phyloP scores from a whole-genome alignment of 2,329 filamentous ascomycete species.

The Xylariaceae sp. region DNA sequence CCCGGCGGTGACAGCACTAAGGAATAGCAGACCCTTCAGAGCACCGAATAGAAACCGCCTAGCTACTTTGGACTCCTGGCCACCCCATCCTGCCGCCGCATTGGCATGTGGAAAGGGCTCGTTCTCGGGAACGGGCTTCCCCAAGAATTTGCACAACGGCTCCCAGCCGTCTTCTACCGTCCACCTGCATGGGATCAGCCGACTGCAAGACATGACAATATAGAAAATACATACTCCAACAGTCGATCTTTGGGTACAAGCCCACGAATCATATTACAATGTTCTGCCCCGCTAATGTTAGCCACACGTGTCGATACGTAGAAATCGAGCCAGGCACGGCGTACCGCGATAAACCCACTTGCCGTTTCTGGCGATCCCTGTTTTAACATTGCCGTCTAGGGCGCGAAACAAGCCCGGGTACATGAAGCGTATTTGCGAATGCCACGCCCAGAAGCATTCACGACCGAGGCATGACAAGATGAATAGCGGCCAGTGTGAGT shows the following conservation, averaged over 20 bases:
- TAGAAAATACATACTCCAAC: too few species aligned
- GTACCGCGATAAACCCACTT: slow-evolving; percentile 34
- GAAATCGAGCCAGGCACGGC: slow-evolving; percentile 2
- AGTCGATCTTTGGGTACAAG: slow-evolving; percentile 39
- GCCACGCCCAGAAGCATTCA: slow-evolving; percentile 40
- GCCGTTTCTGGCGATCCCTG: slow-evolving; percentile 33
- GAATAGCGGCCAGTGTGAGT: slow-evolving; percentile 35
- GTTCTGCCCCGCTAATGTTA: slow-evolving; percentile 25
- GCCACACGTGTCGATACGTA: background rate
- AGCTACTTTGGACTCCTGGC: background rate
- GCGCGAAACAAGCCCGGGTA: slow-evolving; percentile 37
- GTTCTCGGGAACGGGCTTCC: slow-evolving; percentile 36
- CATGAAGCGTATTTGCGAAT: slow-evolving; percentile 35
- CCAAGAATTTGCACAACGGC: slow-evolving; percentile 45
- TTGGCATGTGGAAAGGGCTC: slow-evolving; percentile 5
- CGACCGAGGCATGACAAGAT: slow-evolving; percentile 32
- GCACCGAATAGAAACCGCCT: background rate
- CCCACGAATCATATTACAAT: slow-evolving; percentile 38
- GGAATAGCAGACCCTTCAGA: too few species aligned
- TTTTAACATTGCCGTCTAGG: slow-evolving; percentile 33
- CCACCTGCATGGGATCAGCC: too few species aligned
- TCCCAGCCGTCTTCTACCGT: slow-evolving; percentile 44
- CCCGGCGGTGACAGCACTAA: too few species aligned
- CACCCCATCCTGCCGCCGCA: background rate
- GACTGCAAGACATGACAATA: too few species aligned